These are phyloP conservation scores for Sugiyamaella pinicola DNA, from an alignment of 1,139 yeast species.

Conservation along the genomic window DNA sequence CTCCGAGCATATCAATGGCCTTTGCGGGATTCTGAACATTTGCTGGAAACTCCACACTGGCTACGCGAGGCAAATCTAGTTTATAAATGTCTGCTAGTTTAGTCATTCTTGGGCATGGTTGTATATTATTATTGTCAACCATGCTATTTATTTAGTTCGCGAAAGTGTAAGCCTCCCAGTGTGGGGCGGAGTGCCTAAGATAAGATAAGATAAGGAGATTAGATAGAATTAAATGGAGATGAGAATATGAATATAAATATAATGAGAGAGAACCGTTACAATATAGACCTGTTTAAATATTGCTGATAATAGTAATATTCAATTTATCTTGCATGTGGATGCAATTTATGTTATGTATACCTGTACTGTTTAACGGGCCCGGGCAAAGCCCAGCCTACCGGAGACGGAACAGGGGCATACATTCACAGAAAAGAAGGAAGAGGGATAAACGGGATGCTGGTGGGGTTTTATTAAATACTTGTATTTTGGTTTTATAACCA, in stretches of 20 bases:
- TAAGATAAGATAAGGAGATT: not conserved
- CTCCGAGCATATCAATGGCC: slow-evolving; percentile 81
- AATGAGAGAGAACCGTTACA: too few relatives aligned
- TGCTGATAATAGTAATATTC: too few relatives aligned
- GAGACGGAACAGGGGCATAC: not conserved
- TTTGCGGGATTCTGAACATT: slow-evolving; percentile 61
- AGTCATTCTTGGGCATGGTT: slow-evolving; percentile 17
- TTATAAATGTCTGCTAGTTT: slow-evolving; percentile 30
- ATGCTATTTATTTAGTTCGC: not conserved
- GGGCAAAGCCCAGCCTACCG: not conserved
- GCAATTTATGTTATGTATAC: too few relatives aligned
- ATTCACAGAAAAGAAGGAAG: too few relatives aligned
- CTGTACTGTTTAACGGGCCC: too few relatives aligned
- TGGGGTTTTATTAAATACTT: not conserved
- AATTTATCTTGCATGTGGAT: too few relatives aligned
- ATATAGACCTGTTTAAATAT: too few relatives aligned
- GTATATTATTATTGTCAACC: not conserved
- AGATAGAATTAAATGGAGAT: not conserved
- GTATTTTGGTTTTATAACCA: slow-evolving; percentile 21
- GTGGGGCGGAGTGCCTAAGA: not conserved
- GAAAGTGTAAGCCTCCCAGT: not conserved
- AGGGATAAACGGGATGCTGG: too few relatives aligned
- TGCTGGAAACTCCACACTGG: slow-evolving; percentile 71
- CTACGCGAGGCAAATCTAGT: slow-evolving; percentile 33
- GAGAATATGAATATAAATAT: too few relatives aligned